Evolutionary conservation across 306 rosid genomes (phyloP), one percentile per base, ranked within the genome.

Genomic region (Corylus americana): DNA sequence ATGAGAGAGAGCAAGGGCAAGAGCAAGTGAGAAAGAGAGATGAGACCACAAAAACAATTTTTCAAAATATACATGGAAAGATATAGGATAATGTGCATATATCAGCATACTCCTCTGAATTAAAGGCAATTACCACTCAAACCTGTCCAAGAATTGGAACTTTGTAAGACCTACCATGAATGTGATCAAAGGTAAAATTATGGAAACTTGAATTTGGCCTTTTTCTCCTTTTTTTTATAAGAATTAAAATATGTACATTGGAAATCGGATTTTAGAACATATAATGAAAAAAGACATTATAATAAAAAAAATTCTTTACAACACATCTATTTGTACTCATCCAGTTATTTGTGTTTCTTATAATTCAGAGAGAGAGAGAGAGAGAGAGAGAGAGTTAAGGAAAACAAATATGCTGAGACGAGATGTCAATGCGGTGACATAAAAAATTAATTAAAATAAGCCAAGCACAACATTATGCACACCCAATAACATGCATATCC

Each of bases 401-500:
- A 12, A 27, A 25, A 29, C 68, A 25, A 27, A 27, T 11, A 61
- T 27, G 25, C 7, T 17, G 12, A 67, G 71, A 67, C n/a, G 8
- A 3, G 16, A 17, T 39, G 12, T 67, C 27, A 67, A 4, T 0
- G 27, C 13, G 3, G 42, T 39, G 51, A 77, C 62, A 35, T 55
- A 68, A 47, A 57, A 54, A 63, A 68, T 25, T n/a, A 70, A 68
- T 27, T 67, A 1, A 22, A 47, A 16, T 5, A 50, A 67, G 58
- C 74, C 12, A 70, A 78, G 22, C 12, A 31, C n/a, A 17, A 8
- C 47, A 5, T 8, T 47, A 55, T 75, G 48, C 70, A 78, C 16
- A 75, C 44, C 44, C 44, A 39, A 48, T 49, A 73, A 12, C 22
- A 18, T 69, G 76, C 27, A 68, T 37, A 31, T 57, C 17, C 76